Percentiles rank a stretch among this genome's conserved stretches.
Conservation (phyloP, 169 alveolate genomes). For the Besnoitia besnoiti region DNA sequence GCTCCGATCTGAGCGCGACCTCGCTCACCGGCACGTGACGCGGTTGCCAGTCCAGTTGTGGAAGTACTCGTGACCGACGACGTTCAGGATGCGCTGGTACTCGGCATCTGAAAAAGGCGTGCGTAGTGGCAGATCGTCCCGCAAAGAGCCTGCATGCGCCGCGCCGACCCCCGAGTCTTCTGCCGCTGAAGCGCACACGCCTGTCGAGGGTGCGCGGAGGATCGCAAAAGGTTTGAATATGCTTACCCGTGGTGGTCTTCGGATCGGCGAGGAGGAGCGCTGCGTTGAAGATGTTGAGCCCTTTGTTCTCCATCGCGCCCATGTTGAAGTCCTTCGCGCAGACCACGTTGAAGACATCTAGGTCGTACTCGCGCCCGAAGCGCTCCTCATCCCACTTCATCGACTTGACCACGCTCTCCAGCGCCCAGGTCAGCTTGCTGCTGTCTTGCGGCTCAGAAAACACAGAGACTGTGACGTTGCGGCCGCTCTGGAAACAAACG, state of each 20-base stretch:
- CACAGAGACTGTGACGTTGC: constrained; percentile 79
- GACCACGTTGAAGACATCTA: constrained; percentile 87
- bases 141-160: no score
- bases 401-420: constrained; percentile 86
- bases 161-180: no score
- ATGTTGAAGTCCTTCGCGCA: constrained; percentile 90
- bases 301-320: constrained; percentile 95
- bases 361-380: constrained; percentile 91
- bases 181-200: no score
- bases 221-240: no score
- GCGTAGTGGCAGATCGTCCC: no score
- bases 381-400: constrained; percentile 94
- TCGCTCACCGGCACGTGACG: constrained; percentile 88
- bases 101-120: constrained; percentile 81
- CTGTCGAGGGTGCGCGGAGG: no score
- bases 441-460: constrained; percentile 85
- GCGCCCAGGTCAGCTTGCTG: constrained; percentile 85
- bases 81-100: constrained; percentile 85
- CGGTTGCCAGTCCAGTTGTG: constrained; percentile 95
- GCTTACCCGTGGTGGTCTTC: constrained; percentile 82
- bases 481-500: constrained; percentile 44
- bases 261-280: constrained; percentile 88
- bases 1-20: no score
- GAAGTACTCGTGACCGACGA: constrained; percentile 93
- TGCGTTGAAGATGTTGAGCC: constrained; percentile 91